A percentile compares a stretch with the other conserved stretches of the same genome.
Conservation (phyloP, 306 rosid genomes). For the Crotalaria pallida region DNA sequence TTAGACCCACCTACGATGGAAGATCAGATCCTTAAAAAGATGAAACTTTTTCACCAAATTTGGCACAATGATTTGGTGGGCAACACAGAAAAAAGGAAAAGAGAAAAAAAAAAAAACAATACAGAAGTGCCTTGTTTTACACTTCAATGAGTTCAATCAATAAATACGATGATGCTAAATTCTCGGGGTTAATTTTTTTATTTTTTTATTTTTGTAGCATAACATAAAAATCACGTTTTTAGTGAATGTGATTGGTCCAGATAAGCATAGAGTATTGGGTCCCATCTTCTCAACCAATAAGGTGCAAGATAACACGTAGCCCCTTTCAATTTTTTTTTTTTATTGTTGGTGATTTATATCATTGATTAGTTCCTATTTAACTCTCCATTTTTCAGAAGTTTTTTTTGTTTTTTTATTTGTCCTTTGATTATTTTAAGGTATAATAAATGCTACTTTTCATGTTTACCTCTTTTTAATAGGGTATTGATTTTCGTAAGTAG, state of each 20-base stretch:
- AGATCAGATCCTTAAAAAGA: constrained; percentile 5
- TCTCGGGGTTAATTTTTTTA: too few species aligned
- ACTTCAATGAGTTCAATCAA: neutral
- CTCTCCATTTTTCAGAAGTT: too few species aligned
- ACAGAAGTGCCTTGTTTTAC: neutral
- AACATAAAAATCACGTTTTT: constrained; percentile 16
- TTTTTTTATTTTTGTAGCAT: neutral
- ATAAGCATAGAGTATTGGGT: neutral
- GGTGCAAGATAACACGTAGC: constrained; percentile 43
- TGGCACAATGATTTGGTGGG: neutral
- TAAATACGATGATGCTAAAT: neutral
- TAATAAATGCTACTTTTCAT: too few species aligned
- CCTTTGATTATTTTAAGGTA: too few species aligned
- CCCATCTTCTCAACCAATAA: constrained; percentile 43
- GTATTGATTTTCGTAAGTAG: too few species aligned
- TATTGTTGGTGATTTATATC: too few species aligned
- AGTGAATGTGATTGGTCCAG: constrained; percentile 37
- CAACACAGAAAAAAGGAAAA: too few species aligned
- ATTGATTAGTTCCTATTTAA: too few species aligned
- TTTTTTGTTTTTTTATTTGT: too few species aligned
- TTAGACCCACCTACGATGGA: neutral
- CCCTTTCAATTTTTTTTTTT: too few species aligned
- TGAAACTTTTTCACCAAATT: neutral
- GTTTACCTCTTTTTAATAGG: too few species aligned
- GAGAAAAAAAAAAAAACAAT: too few species aligned